Conservation (phyloP, 768 basidiomycete genomes). For the Pleurotus cornucopiae region DNA sequence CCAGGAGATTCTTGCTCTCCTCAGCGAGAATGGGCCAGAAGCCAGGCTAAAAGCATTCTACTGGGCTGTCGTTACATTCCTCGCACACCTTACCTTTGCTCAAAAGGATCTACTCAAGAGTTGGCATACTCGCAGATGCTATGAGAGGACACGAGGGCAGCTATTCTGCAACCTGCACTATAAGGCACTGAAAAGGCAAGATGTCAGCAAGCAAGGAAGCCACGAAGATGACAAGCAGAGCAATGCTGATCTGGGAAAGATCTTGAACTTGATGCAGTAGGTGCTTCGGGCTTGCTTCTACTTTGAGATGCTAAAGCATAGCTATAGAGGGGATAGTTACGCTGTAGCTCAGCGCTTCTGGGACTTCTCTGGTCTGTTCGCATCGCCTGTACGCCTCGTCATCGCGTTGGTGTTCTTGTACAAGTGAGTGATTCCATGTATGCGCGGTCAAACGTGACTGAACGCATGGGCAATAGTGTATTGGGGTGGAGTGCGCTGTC, state of each 20-base stretch:
- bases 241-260: slow-evolving; percentile 62
- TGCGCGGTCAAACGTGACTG: background rate
- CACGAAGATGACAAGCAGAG: slow-evolving; percentile 31
- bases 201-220: slow-evolving; percentile 45
- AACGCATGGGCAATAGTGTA: slow-evolving; percentile 35
- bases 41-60: slow-evolving; percentile 45
- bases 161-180: slow-evolving; percentile 68
- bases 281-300: slow-evolving; percentile 18
- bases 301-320: slow-evolving; percentile 6
- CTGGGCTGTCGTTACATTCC: slow-evolving; percentile 56
- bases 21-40: slow-evolving; percentile 38
- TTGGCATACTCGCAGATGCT: slow-evolving; percentile 69
- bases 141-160: slow-evolving; percentile 69
- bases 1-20: slow-evolving; percentile 51
- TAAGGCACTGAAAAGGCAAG: slow-evolving; percentile 59
- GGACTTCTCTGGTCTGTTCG: slow-evolving; percentile 64
- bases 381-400: slow-evolving; percentile 56
- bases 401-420: slow-evolving; percentile 73
- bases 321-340: slow-evolving; percentile 60
- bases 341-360: slow-evolving; percentile 69
- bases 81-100: slow-evolving; percentile 64
- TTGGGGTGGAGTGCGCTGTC: slow-evolving; percentile 77
- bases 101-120: slow-evolving; percentile 57
- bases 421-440: slow-evolving; percentile 37
- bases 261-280: slow-evolving; percentile 74